Evolutionary conservation across 768 basidiomycete genomes (phyloP).

Genomic region (Gloeopeniophorella convolvens): DNA sequence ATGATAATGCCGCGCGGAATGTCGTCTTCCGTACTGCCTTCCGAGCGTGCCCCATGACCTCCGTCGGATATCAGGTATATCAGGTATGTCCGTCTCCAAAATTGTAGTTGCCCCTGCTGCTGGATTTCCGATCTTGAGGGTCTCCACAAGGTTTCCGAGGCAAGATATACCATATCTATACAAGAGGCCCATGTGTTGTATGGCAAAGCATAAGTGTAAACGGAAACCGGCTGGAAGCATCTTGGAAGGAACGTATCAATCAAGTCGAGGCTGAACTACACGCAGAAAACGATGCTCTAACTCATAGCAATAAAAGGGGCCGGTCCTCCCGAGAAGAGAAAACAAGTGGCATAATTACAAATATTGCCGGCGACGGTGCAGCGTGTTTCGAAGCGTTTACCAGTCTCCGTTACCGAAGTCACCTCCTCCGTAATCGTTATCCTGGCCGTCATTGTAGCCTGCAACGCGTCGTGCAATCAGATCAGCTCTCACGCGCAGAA

Average conservation of each 20-base stretch:
- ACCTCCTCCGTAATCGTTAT: slow-evolving; percentile 1
- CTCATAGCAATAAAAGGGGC: background rate
- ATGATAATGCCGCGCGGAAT: slow-evolving; percentile 6
- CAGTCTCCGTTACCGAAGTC: slow-evolving; percentile 21
- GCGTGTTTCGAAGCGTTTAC: slow-evolving; percentile 16
- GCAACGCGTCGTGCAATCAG: background rate
- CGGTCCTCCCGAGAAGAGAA: background rate
- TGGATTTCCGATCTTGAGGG: background rate
- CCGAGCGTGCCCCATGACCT: slow-evolving; percentile 11
- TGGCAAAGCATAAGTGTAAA: slow-evolving; percentile 2
- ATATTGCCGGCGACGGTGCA: background rate
- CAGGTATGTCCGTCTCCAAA: too few species aligned
- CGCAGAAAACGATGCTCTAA: background rate
- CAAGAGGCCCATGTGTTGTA: background rate
- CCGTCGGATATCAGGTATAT: background rate
- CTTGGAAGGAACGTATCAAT: background rate
- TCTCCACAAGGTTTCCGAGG: background rate
- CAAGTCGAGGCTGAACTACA: slow-evolving; percentile 1
- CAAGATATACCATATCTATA: background rate
- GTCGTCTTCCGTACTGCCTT: background rate
- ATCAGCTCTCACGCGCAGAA: slow-evolving; percentile 9
- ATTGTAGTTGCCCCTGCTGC: too few species aligned
- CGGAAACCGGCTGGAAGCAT: background rate
- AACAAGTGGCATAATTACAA: background rate
- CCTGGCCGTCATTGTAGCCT: slow-evolving; percentile 30